Evolutionary conservation across 148 eudicot genomes (phyloP).

Genomic region (Pouteria glomerata): DNA sequence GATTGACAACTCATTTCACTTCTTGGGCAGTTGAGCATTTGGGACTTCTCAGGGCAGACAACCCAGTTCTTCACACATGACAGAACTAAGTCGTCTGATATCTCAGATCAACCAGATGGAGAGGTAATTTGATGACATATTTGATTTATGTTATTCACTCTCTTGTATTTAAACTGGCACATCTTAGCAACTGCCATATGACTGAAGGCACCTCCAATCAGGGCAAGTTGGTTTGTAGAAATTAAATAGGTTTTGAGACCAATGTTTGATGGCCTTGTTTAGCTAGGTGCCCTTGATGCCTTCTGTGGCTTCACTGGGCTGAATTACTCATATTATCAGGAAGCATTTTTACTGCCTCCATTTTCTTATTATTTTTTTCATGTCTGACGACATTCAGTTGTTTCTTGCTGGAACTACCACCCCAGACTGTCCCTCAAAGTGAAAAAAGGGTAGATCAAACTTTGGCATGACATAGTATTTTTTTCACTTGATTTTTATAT

Average conservation of each 20-base stretch:
- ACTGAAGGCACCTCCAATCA: not conserved
- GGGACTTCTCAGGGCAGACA: conserved; percentile 84
- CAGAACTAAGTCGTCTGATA: conserved; percentile 15
- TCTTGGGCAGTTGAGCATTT: conserved; percentile 51
- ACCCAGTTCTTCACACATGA: conserved; percentile 34
- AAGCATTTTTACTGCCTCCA: not conserved
- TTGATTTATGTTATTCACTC: not conserved
- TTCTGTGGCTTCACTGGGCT: not conserved
- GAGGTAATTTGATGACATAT: conserved; percentile 38
- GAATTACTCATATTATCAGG: not conserved
- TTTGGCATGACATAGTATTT: not conserved
- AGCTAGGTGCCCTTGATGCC: not conserved
- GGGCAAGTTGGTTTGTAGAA: not conserved
- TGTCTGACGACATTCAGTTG: not conserved
- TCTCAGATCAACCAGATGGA: conserved; percentile 27
- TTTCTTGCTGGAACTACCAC: not conserved
- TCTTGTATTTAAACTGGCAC: not conserved
- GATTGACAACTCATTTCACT: conserved; percentile 12
- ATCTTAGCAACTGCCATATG: conserved; percentile 1
- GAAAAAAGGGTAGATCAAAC: not conserved
- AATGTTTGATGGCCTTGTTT: not conserved
- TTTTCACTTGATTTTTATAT: not conserved
- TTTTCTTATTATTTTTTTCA: not conserved
- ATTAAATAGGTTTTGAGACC: not conserved
- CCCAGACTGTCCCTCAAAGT: not conserved